phyloP scores from a whole-genome alignment of 805 yeast genomes.

The Schwanniomyces yamadae region DNA sequence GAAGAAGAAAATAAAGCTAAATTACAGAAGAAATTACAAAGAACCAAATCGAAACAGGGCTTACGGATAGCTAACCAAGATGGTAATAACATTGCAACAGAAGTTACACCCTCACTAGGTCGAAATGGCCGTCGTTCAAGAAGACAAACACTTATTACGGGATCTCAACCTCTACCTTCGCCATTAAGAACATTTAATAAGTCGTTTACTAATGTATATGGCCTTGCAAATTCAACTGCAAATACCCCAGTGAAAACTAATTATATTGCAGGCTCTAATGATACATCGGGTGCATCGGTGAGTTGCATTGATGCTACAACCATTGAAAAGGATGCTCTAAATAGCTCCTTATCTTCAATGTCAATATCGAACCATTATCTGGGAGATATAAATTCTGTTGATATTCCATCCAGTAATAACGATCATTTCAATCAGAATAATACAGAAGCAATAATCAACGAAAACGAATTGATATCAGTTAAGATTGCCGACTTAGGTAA shows the following conservation, averaged over 20 bases:
- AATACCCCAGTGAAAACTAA: conserved; percentile 36
- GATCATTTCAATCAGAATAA: conserved; percentile 10
- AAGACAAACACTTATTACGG: conserved; percentile 76
- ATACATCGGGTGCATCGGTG: conserved; percentile 16
- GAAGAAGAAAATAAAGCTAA: conserved; percentile 52
- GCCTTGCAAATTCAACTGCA: conserved; percentile 36
- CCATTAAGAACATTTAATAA: conserved; percentile 65
- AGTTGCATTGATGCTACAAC: conserved; percentile 10
- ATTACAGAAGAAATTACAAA: conserved; percentile 41
- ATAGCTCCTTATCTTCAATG: conserved; percentile 42
- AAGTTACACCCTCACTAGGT: conserved; percentile 43
- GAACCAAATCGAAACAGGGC: conserved; percentile 28
- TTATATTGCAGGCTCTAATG: conserved; percentile 9
- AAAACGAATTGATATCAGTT: conserved; percentile 59
- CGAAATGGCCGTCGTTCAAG: conserved; percentile 56
- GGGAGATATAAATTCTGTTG: conserved; percentile 16
- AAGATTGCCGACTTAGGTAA: conserved; percentile 72
- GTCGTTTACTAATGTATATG: conserved; percentile 37
- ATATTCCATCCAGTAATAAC: conserved; percentile 15
- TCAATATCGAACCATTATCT: conserved; percentile 32
- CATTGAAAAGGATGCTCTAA: conserved; percentile 23
- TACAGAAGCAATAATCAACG: conserved; percentile 24
- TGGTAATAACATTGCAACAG: conserved; percentile 6
- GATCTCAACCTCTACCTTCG: conserved; percentile 90
- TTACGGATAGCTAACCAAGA: conserved; percentile 8